phyloP scores from a whole-genome alignment of 2,329 filamentous ascomycete species.

The Fusarium scirpi region DNA sequence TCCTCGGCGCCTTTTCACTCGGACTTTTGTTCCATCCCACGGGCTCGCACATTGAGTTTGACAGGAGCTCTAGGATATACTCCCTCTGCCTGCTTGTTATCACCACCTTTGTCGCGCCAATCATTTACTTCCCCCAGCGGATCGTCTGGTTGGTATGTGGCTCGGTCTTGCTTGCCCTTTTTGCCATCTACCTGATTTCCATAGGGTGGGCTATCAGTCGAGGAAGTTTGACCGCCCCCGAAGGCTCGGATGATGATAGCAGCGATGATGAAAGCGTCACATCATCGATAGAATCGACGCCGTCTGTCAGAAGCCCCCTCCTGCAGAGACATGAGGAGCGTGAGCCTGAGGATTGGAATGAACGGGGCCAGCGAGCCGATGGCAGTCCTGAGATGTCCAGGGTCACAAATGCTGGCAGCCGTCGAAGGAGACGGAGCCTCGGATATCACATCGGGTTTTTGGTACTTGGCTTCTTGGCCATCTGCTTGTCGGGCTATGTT shows the following conservation, averaged over 20 bases:
- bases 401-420: fast-evolving
- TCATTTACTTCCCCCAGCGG: background rate
- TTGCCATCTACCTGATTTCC: background rate
- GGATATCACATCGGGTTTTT: background rate
- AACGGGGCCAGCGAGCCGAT: background rate
- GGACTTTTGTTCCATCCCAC: background rate
- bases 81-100: fast-evolving
- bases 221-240: background rate
- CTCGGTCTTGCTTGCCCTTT: background rate
- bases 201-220: background rate
- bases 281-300: fast-evolving
- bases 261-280: background rate
- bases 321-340: fast-evolving
- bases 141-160: background rate
- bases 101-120: background rate
- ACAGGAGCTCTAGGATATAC: background rate
- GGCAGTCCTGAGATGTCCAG: fast-evolving
- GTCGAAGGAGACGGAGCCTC: background rate
- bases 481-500: background rate
- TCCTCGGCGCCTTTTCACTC: background rate
- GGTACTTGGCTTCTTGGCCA: background rate
- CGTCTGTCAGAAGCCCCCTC: background rate
- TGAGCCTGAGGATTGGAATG: background rate
- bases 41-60: background rate
- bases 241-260: background rate